Base-by-base conservation (phyloP, 2,329 filamentous ascomycete species). In the Phialophora tarda region DNA sequence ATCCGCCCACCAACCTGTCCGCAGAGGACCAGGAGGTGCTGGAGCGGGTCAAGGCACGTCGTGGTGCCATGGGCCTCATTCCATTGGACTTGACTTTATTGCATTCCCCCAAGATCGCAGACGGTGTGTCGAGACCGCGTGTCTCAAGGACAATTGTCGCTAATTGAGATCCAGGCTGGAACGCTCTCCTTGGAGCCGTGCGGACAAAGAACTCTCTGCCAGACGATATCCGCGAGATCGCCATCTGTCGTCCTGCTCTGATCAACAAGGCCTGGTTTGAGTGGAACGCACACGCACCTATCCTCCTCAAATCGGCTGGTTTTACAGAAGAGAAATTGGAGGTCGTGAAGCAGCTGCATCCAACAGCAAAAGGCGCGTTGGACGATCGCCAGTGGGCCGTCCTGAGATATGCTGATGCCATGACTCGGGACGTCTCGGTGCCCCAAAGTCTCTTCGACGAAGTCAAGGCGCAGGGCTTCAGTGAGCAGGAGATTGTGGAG, bases 181-280 rank as follows among this genome's bases (percentile, higher is more conserved):
- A 86, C 73, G 78, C 81, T 23, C 86, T 86, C 71, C 78, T 87
- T 34, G 83, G 83, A 50, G 79, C 84, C 44, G 84, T 87, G 53
- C 82, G 85, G 53, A 85, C 82, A 1, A 76, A 78, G 64, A 87
- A 83, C 5, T 82, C 79, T 12, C 77, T 87, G 2, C 74, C 82
- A 2, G 76, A 79, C 2, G 75, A 79, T 38, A 73, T 92, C 61
- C 88, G 91, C 71, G 92, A 96, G 81, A 82, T 93, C 21, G 89
- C 91, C 71, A 93, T 96, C 72, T 92, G 88, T 74, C 86, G 92
- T 57, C 90, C 96, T 14, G 92, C 92, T 12, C 88, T 90, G 17
- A 85, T 92, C 73, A 96, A 96, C 78, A 78, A 84, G 21, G 92
- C 92, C 1, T 92, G 90, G 88, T 96, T 93, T 78, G 92, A 96